A percentile compares a stretch with the other conserved stretches of the same genome.
These are phyloP conservation scores for Saccharum spontaneum DNA, from an alignment of 176 grass and related monocot genomes.

Conservation along the genomic window DNA sequence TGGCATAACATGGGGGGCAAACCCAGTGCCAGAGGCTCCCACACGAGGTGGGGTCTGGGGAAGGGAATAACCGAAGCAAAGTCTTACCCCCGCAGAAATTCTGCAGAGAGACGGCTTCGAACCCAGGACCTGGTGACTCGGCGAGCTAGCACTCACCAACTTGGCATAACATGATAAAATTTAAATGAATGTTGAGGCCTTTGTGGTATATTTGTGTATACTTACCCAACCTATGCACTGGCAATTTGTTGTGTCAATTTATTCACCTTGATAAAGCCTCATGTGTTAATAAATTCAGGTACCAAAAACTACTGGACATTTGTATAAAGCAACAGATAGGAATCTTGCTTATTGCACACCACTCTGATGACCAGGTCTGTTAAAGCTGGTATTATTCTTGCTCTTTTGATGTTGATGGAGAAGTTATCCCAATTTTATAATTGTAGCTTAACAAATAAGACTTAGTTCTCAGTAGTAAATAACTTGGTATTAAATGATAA, in stretches of 20 bases:
- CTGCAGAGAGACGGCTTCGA: no score
- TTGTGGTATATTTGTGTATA: slow-evolving; percentile 6
- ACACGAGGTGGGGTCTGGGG: no score
- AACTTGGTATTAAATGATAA: background rate
- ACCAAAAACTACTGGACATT: slow-evolving; percentile 75
- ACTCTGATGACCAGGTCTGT: slow-evolving; percentile 94
- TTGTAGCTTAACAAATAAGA: slow-evolving; percentile 1
- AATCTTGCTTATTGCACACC: slow-evolving; percentile 84
- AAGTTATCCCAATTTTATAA: background rate
- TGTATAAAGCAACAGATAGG: slow-evolving; percentile 80
- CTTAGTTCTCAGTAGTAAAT: background rate
- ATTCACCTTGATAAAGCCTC: slow-evolving; percentile 22
- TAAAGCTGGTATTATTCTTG: slow-evolving; percentile 4
- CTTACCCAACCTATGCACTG: background rate
- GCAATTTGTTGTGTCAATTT: slow-evolving; percentile 16
- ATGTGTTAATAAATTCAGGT: slow-evolving; percentile 58
- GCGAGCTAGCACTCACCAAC: no score
- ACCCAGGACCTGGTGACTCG: no score
- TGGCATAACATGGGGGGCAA: background rate
- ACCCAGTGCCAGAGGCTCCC: no score
- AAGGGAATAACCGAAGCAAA: no score
- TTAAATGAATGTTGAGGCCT: background rate
- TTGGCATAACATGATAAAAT: background rate
- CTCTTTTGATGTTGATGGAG: slow-evolving; percentile 12
- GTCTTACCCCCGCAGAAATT: no score